These are phyloP conservation scores for Penicillium parvum DNA, from an alignment of 495 filamentous ascomycete species.

Conservation along the genomic window DNA sequence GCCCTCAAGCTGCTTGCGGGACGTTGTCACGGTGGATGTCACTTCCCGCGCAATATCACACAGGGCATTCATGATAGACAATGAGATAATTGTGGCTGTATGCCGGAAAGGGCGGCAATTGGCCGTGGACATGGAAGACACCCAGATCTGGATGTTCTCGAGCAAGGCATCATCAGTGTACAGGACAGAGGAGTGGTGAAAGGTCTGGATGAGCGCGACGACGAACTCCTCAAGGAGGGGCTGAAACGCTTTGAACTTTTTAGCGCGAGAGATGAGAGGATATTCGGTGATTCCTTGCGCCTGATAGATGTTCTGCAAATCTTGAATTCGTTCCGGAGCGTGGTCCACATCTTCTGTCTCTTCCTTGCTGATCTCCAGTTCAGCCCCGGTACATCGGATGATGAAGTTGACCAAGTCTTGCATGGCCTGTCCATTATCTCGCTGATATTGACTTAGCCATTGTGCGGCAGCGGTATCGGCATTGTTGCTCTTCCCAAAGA, in stretches of 20 bases:
- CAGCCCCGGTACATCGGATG: constrained; percentile 75
- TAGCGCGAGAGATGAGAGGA: constrained; percentile 80
- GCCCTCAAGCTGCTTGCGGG: constrained; percentile 72
- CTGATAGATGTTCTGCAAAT: constrained; percentile 78
- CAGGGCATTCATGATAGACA: constrained; percentile 69
- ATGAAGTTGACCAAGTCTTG: constrained; percentile 87
- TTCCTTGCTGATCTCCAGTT: constrained; percentile 64
- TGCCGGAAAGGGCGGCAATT: constrained; percentile 83
- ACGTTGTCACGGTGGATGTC: constrained; percentile 65
- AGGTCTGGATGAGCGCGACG: constrained; percentile 61
- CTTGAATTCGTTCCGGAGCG: constrained; percentile 59
- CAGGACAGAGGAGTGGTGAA: constrained; percentile 69
- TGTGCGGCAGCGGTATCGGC: constrained; percentile 72
- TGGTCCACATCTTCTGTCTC: constrained; percentile 87
- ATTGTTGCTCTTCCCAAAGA: constrained; percentile 68
- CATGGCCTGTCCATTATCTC: constrained; percentile 62
- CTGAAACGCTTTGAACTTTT: constrained; percentile 67
- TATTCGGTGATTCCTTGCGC: constrained; percentile 81
- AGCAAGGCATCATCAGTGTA: constrained; percentile 70
- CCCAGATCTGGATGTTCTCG: constrained; percentile 83
- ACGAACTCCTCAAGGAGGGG: constrained; percentile 74
- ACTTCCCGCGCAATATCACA: constrained; percentile 58
- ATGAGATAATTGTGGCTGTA: constrained; percentile 76
- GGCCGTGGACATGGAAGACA: constrained; percentile 79
- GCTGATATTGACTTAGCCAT: constrained; percentile 73